Evolutionary conservation across 306 rosid species (phyloP).

Genomic region (Vigna hirtella): DNA sequence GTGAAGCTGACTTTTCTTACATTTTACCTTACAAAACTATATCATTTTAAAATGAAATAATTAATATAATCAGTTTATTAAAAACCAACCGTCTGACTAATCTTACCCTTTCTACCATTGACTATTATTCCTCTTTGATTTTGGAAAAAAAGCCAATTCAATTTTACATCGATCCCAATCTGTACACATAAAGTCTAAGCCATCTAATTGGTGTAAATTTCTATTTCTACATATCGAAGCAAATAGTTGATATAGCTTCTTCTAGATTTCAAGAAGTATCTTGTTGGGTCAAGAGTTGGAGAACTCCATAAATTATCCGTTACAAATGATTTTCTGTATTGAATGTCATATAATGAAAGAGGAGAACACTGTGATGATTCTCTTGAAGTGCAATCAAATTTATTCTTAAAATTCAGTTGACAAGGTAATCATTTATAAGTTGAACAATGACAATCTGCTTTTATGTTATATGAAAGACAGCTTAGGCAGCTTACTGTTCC

Average conservation of each 20-base stretch:
- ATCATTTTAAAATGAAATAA: neutral
- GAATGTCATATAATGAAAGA: neutral
- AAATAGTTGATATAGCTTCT: slow-evolving; percentile 1
- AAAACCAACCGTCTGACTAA: slow-evolving; percentile 4
- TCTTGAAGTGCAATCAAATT: neutral
- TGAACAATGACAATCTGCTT: neutral
- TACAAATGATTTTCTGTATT: slow-evolving; percentile 8
- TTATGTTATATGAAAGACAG: slow-evolving; percentile 9
- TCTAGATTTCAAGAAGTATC: neutral
- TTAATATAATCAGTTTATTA: neutral
- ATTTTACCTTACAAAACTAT: neutral
- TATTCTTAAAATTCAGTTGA: slow-evolving; percentile 21
- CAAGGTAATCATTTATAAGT: slow-evolving; percentile 7
- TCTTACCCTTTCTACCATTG: slow-evolving; percentile 14
- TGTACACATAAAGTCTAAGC: neutral
- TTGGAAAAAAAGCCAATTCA: neutral
- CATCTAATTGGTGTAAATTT: neutral
- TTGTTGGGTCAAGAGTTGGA: slow-evolving; percentile 10
- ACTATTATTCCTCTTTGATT: neutral
- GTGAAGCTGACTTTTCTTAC: neutral
- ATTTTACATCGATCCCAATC: neutral
- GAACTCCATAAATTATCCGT: neutral
- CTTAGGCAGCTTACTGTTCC: slow-evolving; percentile 73
- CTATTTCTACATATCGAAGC: neutral
- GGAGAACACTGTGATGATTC: neutral